phyloP scores from a whole-genome alignment of 2,329 filamentous ascomycete species.

The Sclerotinia borealis region DNA sequence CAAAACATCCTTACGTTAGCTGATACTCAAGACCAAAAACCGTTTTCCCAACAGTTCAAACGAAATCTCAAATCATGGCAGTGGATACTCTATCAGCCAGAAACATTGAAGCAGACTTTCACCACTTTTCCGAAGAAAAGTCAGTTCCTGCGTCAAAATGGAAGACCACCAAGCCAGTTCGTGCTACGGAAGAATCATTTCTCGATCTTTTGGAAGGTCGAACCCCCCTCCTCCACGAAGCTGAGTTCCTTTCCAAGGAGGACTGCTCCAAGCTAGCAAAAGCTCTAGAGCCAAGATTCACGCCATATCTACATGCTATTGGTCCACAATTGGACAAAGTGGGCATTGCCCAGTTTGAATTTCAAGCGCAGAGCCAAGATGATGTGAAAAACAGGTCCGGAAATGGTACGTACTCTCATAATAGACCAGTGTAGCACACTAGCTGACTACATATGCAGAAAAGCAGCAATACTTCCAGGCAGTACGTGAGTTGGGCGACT shows the following conservation, averaged over 20 bases:
- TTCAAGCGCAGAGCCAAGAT: constrained; percentile 3
- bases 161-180: neutral
- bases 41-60: neutral
- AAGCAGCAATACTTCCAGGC: constrained; percentile 6
- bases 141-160: neutral
- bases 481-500: neutral
- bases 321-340: constrained; percentile 3
- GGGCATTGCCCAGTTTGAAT: constrained; percentile 7
- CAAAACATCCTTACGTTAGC: neutral
- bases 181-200: neutral
- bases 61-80: neutral
- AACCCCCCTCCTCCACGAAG: neutral
- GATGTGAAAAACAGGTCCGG: constrained; percentile 7
- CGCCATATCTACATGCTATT: constrained; percentile 5
- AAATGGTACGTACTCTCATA: neutral
- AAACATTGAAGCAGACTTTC: neutral
- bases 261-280: neutral
- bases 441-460: neutral
- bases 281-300: neutral
- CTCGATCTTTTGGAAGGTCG: neutral
- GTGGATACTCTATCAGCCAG: neutral
- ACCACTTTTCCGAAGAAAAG: neutral
- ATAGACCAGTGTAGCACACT: neutral
- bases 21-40: neutral
- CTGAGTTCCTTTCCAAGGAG: neutral